phyloP scores from a whole-genome alignment of 2,329 filamentous ascomycete species.

The Colletotrichum salicis region DNA sequence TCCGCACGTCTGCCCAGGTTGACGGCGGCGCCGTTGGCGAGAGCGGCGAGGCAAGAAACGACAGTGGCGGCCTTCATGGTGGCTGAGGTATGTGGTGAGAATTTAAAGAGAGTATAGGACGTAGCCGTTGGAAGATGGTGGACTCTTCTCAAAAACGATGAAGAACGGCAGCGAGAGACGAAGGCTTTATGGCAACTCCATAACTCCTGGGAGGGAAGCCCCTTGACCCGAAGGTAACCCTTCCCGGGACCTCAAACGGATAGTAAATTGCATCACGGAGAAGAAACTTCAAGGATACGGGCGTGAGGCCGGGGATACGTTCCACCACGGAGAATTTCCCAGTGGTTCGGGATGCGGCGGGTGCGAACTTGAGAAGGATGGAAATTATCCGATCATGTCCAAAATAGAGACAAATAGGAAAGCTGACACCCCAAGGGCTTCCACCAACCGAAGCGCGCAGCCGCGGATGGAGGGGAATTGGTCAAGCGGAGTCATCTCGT shows the following conservation, averaged over 20 bases:
- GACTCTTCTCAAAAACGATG: neutral
- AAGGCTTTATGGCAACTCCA: neutral
- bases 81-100: neutral
- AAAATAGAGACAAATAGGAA: neutral
- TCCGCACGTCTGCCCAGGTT: slow-evolving; percentile 46
- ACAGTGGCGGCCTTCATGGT: slow-evolving; percentile 51
- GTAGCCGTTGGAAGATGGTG: neutral
- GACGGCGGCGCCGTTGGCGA: slow-evolving; percentile 47
- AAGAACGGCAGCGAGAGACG: neutral
- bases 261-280: neutral
- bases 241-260: neutral
- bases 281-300: neutral
- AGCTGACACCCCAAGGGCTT: neutral
- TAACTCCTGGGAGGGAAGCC: neutral
- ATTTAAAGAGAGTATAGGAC: neutral
- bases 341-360: slow-evolving; percentile 14
- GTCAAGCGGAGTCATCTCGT: neutral
- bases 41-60: slow-evolving; percentile 45
- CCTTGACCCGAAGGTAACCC: neutral
- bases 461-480: neutral
- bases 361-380: neutral
- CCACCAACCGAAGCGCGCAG: neutral
- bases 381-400: slow-evolving; percentile 5
- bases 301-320: neutral
- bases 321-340: slow-evolving; percentile 13